A percentile compares a stretch with the other conserved stretches of the same genome.
Conservation (phyloP, 345 rosid species). For the Eucalyptus marginata region DNA sequence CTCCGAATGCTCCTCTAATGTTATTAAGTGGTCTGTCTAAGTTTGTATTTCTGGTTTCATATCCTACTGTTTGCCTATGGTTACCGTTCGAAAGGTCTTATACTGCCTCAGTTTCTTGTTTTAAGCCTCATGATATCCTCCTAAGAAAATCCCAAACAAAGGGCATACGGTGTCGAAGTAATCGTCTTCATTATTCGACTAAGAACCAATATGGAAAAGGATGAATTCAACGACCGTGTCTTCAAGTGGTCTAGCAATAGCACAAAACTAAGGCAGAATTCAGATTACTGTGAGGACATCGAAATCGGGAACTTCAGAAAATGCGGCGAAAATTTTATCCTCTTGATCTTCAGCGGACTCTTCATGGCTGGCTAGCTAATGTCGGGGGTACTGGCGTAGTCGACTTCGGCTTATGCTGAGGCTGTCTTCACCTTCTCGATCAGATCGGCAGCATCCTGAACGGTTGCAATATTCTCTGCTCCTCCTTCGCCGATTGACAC, state of each 20-base stretch:
- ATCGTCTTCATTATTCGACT: neutral
- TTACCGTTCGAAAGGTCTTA: neutral
- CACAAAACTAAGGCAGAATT: neutral
- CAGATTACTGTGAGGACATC: neutral
- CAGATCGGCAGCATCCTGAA: constrained; percentile 58
- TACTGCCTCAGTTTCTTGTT: neutral
- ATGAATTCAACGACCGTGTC: neutral
- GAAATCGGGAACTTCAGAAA: neutral
- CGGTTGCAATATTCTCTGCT: constrained; percentile 42
- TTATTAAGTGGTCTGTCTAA: neutral
- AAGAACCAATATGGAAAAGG: neutral
- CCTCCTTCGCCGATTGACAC: constrained; percentile 55
- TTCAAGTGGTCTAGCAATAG: neutral
- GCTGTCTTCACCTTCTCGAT: constrained; percentile 41
- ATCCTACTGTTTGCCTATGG: neutral
- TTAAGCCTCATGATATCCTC: neutral
- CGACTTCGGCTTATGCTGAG: neutral
- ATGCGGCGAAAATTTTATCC: neutral
- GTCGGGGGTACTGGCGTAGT: neutral
- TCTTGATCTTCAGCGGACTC: neutral
- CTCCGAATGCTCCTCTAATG: neutral
- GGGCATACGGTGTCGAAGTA: neutral
- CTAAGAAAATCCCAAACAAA: neutral
- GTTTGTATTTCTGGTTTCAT: neutral
- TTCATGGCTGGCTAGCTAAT: neutral